Evolutionary conservation across 1,284 basidiomycete species (phyloP).

Genomic region (Cutaneotrichosporon cavernicola): DNA sequence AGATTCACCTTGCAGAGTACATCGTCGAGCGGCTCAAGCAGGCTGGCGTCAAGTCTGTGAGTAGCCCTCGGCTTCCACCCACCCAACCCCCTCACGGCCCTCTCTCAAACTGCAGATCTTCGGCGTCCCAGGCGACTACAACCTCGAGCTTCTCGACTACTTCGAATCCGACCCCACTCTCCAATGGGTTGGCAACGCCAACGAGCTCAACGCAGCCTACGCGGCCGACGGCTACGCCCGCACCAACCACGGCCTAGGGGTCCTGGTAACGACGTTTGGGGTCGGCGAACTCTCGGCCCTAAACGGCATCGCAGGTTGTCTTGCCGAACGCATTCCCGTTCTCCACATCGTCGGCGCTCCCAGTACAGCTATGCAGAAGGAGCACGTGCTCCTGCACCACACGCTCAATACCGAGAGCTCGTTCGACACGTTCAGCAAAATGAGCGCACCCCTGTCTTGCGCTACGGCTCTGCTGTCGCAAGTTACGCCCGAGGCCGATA

Average conservation of each 20-base stretch:
- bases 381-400: conserved; percentile 70
- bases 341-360: conserved; percentile 89
- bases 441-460: conserved; percentile 71
- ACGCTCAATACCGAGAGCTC: conserved; percentile 77
- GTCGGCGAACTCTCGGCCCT: conserved; percentile 74
- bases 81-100: too few species aligned
- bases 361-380: conserved; percentile 52
- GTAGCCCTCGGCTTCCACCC: neutral
- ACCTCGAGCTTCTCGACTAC: conserved; percentile 73
- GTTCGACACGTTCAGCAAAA: conserved; percentile 73
- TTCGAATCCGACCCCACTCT: conserved; percentile 77
- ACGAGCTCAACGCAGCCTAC: conserved; percentile 82
- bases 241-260: conserved; percentile 73
- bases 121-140: conserved; percentile 91
- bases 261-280: conserved; percentile 74
- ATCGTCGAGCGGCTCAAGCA: conserved; percentile 62
- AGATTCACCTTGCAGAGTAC: conserved; percentile 56
- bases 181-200: conserved; percentile 91
- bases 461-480: conserved; percentile 65
- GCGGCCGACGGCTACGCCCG: conserved; percentile 97
- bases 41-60: conserved; percentile 53
- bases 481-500: conserved; percentile 54
- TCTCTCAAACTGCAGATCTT: conserved; percentile 59
- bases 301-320: conserved; percentile 56
- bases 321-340: conserved; percentile 84